Evolutionary conservation across 2,329 filamentous ascomycete genomes (phyloP).

Genomic region (Aspergillus uvarum): DNA sequence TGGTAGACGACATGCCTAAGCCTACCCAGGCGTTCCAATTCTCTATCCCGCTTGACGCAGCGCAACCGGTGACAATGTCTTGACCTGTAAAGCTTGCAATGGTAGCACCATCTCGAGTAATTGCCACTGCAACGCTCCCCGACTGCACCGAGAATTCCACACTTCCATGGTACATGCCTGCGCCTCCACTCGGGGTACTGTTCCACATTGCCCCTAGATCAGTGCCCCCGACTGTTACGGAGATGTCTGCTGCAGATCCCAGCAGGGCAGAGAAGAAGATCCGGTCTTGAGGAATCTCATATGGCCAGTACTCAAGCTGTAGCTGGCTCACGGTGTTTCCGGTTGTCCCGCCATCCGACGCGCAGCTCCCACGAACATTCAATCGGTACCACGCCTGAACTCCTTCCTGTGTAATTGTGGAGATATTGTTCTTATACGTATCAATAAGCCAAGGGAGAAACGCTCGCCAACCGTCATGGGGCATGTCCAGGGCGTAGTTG

Average conservation of each 20-base stretch:
- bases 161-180: conserved; percentile 34
- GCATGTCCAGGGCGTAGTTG: conserved; percentile 28
- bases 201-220: conserved; percentile 21
- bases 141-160: conserved; percentile 7
- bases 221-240: conserved; percentile 30
- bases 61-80: neutral
- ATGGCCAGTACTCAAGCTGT: conserved; percentile 24
- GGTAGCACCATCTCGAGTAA: neutral
- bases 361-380: conserved; percentile 16
- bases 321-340: conserved; percentile 25
- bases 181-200: conserved; percentile 25
- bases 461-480: conserved; percentile 31
- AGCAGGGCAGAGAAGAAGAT: conserved; percentile 36
- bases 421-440: conserved; percentile 30
- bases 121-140: conserved; percentile 2
- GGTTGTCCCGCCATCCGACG: conserved; percentile 22
- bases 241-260: conserved; percentile 26
- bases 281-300: conserved; percentile 14
- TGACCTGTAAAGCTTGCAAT: neutral
- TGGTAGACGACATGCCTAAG: neutral
- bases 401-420: conserved; percentile 23
- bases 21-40: conserved; percentile 7
- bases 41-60: neutral
- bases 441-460: conserved; percentile 37
- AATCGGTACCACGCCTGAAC: conserved; percentile 29